Base-by-base conservation (phyloP, 2,329 filamentous ascomycete genomes). In the Claviceps paspali region DNA sequence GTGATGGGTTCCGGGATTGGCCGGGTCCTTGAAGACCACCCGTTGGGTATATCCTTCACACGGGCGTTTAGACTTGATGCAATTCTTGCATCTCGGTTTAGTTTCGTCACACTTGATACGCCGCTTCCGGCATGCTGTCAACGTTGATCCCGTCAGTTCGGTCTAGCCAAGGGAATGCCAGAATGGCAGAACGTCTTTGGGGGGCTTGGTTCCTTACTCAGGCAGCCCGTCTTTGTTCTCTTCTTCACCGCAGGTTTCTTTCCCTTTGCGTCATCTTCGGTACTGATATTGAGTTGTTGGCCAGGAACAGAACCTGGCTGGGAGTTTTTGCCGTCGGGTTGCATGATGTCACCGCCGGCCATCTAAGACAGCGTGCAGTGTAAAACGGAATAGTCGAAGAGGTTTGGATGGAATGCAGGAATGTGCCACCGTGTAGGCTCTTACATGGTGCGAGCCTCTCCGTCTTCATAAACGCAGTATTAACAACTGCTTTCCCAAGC, bases 81-180 rank as follows among this genome's bases (percentile, higher is more conserved):
- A 92, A 52, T 92, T 92, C 51, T 70, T 76, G 59, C 84, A 91
- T 21, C 71, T 80, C 19, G 84, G 84, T 35, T 80, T 73, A 50
- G 85, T 83, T 56, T 96, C 91, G 43, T 91, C 91, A 57, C 91
- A 98, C 61, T 96, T 98, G 60, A 98, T 96, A 44, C 91, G 82
- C 37, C 91, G 79, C 60, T 83, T 88, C 45, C 91, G 81, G 61
- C 91, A 98, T 40, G 91, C 82, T 87, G 22, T 31, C 53, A 6
- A 32, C 42, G 34, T 40, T 42, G 22, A 38, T 19, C 33, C n/a
- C n/a, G n/a, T n/a, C n/a, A n/a, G 50, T 40, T 50, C 50, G 42
- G 43, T 41, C 38, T 23, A 2, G 18, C 28, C 19, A 9, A 18
- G 22, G 27, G 18, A 14, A 24, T 22, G 24, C 18, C 21, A 29